Conservation (phyloP, 2,329 filamentous ascomycete genomes). For the Colletotrichum sp. region DNA sequence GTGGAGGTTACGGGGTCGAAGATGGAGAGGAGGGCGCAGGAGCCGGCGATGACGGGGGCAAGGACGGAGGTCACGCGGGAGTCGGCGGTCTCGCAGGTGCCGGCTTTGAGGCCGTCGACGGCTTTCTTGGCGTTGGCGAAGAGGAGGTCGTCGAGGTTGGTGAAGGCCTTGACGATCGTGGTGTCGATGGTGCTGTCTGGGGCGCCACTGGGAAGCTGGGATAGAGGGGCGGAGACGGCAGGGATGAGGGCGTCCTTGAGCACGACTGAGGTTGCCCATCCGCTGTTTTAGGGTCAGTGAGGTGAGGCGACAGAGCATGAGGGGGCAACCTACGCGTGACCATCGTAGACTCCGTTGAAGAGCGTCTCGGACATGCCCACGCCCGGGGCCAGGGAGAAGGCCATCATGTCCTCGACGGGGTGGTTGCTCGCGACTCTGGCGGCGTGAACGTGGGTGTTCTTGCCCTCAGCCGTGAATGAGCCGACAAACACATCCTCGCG, state of each 20-base stretch:
- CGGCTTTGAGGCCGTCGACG: constrained; percentile 28
- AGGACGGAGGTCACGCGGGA: constrained; percentile 25
- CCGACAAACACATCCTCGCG: constrained; percentile 34
- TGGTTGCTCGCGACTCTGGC: constrained; percentile 38
- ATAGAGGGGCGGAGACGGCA: constrained; percentile 41
- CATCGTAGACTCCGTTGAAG: constrained; percentile 50
- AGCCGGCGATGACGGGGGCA: constrained; percentile 51
- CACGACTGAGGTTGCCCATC: constrained; percentile 44
- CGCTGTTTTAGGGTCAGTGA: constrained; percentile 27
- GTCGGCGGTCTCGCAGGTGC: constrained; percentile 19
- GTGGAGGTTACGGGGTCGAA: constrained; percentile 60
- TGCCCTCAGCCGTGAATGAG: constrained; percentile 26
- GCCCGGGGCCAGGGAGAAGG: constrained; percentile 33
- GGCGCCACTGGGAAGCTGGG: constrained; percentile 35
- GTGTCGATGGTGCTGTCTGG: constrained; percentile 50
- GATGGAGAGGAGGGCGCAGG: constrained; percentile 67
- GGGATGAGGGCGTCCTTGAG: constrained; percentile 47
- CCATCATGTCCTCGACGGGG: constrained; percentile 41
- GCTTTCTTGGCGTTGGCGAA: constrained; percentile 41
- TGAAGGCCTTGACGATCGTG: constrained; percentile 63
- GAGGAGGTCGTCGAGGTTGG: constrained; percentile 62
- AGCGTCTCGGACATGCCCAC: constrained; percentile 30
- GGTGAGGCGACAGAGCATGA: too few species aligned
- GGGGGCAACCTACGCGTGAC: constrained; percentile 38
- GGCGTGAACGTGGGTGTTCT: constrained; percentile 32